Evolutionary conservation across 805 yeast species (phyloP).

Genomic region (Starmerella bombicola): DNA sequence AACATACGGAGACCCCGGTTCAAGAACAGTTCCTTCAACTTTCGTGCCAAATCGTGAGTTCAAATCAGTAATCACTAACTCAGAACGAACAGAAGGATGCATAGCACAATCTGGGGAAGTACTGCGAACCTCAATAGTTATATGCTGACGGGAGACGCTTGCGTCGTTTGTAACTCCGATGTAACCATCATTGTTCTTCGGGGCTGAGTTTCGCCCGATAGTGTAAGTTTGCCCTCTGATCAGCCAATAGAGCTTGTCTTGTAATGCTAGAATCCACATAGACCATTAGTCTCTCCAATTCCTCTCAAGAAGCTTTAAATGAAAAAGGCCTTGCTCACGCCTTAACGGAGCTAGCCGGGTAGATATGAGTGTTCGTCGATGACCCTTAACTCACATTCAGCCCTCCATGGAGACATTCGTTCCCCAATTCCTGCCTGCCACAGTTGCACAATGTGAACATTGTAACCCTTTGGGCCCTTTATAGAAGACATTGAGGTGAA

Average conservation of each 20-base stretch:
- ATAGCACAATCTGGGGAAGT: slow-evolving; percentile 7
- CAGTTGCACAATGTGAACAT: too few relatives aligned
- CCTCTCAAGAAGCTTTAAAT: too few relatives aligned
- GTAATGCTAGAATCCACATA: slow-evolving; percentile 21
- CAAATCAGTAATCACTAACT: slow-evolving; percentile 20
- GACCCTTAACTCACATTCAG: too few relatives aligned
- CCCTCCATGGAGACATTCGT: too few relatives aligned
- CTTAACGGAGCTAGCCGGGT: neutral
- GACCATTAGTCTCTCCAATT: too few relatives aligned
- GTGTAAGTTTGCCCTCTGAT: slow-evolving; percentile 20
- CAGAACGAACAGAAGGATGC: slow-evolving; percentile 19
- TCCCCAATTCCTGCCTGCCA: too few relatives aligned
- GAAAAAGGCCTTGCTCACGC: too few relatives aligned
- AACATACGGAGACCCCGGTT: neutral
- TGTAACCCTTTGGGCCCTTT: too few relatives aligned
- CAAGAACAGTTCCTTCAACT: slow-evolving; percentile 8
- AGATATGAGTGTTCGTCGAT: neutral
- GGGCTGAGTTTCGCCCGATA: slow-evolving; percentile 21
- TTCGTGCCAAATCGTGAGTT: slow-evolving; percentile 25
- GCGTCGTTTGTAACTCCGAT: slow-evolving; percentile 16
- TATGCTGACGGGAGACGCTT: slow-evolving; percentile 25
- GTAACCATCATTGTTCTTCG: slow-evolving; percentile 2
- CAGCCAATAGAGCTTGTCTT: slow-evolving; percentile 22
- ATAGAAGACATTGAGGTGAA: too few relatives aligned
- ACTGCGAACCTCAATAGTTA: slow-evolving; percentile 13